phyloP scores from a whole-genome alignment of 192 early-diverging fungal genomes.

The Polychytrium aggregatum region DNA sequence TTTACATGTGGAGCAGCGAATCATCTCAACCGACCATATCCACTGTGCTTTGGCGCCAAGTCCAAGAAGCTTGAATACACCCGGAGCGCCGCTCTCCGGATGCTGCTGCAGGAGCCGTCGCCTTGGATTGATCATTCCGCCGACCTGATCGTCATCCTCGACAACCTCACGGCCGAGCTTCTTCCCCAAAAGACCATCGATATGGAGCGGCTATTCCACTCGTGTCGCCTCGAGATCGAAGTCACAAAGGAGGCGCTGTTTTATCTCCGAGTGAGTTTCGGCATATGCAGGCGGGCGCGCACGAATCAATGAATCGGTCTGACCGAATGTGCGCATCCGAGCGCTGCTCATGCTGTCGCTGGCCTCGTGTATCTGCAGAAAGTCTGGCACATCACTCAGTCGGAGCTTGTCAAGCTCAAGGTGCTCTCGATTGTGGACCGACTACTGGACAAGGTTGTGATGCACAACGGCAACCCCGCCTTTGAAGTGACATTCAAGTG shows the following conservation, averaged over 20 bases:
- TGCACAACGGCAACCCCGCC: constrained; percentile 16
- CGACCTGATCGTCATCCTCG: constrained; percentile 8
- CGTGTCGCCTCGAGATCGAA: constrained; percentile 18
- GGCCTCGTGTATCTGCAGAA: too few relatives aligned
- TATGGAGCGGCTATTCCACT: constrained; percentile 27
- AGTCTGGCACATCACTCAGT: constrained; percentile 13
- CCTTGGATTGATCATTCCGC: constrained; percentile 21
- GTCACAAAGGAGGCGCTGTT: constrained; percentile 20
- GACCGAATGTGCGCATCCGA: too few relatives aligned
- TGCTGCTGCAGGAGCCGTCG: constrained; percentile 10
- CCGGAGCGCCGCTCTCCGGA: constrained; percentile 10
- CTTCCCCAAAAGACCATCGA: constrained; percentile 12
- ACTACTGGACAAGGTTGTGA: constrained; percentile 13
- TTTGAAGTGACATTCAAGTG: constrained; percentile 16
- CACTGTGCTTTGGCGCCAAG: not conserved
- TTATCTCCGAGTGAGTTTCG: constrained; percentile 9
- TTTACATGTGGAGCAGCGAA: too few relatives aligned
- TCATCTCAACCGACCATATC: too few relatives aligned
- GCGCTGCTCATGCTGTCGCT: too few relatives aligned
- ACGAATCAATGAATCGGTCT: too few relatives aligned
- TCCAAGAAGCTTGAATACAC: constrained; percentile 13
- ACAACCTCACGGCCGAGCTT: constrained; percentile 10
- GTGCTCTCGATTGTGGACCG: constrained; percentile 20
- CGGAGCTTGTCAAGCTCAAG: constrained; percentile 12
- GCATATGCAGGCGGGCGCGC: too few relatives aligned